A percentile compares a stretch with the other conserved stretches of the same genome.
These are phyloP conservation scores for Fomitopsis betulina DNA, from an alignment of 1,284 basidiomycete genomes.

Conservation along the genomic window DNA sequence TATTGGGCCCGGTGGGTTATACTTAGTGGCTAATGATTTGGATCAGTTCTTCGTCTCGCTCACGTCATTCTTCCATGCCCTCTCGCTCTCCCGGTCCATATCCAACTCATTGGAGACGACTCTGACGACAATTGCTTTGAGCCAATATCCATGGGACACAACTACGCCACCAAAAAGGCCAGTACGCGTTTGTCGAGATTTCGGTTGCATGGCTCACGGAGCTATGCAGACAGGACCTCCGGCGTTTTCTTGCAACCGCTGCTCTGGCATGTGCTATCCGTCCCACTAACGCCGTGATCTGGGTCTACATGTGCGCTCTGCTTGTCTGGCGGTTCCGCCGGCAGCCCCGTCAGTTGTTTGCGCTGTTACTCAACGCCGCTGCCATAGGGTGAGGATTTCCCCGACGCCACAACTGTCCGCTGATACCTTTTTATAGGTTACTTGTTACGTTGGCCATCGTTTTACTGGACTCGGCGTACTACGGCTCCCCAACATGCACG, in stretches of 20 bases:
- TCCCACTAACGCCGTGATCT: slow-evolving; percentile 85
- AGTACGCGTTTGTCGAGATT: slow-evolving; percentile 1
- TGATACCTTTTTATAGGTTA: slow-evolving; percentile 26
- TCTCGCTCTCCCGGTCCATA: slow-evolving; percentile 83
- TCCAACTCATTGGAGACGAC: slow-evolving; percentile 94
- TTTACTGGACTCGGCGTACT: slow-evolving; percentile 66
- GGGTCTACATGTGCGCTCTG: slow-evolving; percentile 64
- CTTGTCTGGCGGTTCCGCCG: slow-evolving; percentile 46
- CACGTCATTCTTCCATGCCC: slow-evolving; percentile 82
- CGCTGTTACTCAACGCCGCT: slow-evolving; percentile 34
- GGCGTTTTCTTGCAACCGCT: slow-evolving; percentile 49
- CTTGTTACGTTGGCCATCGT: slow-evolving; percentile 37
- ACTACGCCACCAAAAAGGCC: slow-evolving; percentile 19
- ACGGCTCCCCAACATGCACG: slow-evolving; percentile 66
- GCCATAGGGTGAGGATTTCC: slow-evolving; percentile 38
- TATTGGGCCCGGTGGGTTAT: slow-evolving; percentile 10
- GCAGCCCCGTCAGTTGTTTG: slow-evolving; percentile 25
- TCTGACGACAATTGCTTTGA: slow-evolving; percentile 76
- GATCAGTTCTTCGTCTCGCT: slow-evolving; percentile 76
- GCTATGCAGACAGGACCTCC: slow-evolving; percentile 20
- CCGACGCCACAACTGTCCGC: not conserved
- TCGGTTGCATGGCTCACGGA: not conserved
- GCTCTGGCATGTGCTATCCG: slow-evolving; percentile 78
- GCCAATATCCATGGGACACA: slow-evolving; percentile 72
- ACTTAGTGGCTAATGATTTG: not conserved